Conservation (phyloP, 2,329 filamentous ascomycete species). For the Drechslera avenae region DNA sequence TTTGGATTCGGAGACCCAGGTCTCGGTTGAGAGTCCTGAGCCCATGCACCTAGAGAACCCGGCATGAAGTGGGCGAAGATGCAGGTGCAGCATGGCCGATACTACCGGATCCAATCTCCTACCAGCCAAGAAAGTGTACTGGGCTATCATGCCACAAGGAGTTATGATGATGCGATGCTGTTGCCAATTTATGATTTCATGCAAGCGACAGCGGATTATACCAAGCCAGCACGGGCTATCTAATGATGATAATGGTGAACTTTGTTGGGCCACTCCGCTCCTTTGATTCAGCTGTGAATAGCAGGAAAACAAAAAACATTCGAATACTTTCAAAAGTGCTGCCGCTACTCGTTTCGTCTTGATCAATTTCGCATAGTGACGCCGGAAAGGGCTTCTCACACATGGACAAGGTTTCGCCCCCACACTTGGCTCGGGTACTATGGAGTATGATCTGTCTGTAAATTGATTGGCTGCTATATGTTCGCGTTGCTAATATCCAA, state of each 20-base stretch:
- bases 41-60: not conserved
- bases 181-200: constrained; percentile 14
- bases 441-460: too few species aligned
- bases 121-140: not conserved
- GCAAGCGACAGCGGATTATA: constrained; percentile 15
- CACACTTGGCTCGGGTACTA: too few species aligned
- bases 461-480: too few species aligned
- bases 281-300: constrained; percentile 11
- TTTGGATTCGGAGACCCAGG: constrained; percentile 47
- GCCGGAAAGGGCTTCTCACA: too few species aligned
- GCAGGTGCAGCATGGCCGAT: not conserved
- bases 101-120: not conserved
- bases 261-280: constrained; percentile 19
- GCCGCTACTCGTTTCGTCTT: too few species aligned
- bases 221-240: constrained; percentile 20
- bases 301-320: constrained; percentile 13
- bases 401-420: too few species aligned
- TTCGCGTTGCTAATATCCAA: too few species aligned
- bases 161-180: constrained; percentile 9
- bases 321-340: constrained; percentile 6
- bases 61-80: not conserved
- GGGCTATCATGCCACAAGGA: constrained; percentile 1
- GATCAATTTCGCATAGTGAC: too few species aligned
- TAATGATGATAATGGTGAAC: constrained; percentile 24
- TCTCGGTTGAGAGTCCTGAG: constrained; percentile 26